Base-by-base conservation (phyloP, 2,329 filamentous ascomycete species). In the Pseudomassariella vexata region DNA sequence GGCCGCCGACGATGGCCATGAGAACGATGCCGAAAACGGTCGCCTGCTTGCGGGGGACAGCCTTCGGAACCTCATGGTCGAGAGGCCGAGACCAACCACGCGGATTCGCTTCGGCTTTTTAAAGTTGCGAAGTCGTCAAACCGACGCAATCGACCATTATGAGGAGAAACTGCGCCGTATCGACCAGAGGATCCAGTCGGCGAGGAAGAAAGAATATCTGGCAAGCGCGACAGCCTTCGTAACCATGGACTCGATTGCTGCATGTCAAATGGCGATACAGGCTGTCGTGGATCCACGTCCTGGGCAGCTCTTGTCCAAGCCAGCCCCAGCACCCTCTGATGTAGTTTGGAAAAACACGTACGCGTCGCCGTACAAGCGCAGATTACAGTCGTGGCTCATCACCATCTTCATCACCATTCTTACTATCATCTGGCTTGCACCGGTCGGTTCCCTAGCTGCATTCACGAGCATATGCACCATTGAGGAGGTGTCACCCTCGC, bases 291-390 rank as follows among this genome's bases (percentile, higher is more conserved):
- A 96, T 51, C 88, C 92, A 4, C 82, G 85, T 9, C 92, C 94
- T 0, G 81, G 89, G 36, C 82, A 85, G 38, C 71, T 98, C 5
- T 66, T 95, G 33, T 89, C 90, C 7, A 89, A 87, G 38, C 73
- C 84, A 18, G 89, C 90, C 3, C 92, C 92, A 0, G 80, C 90
- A 2, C 92, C 92, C 0, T 79, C 85, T 0, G 90, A 96, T 53
- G 80, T 98, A n/a, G 77, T 96, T 9, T 98, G 94, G 92, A 73
- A 72, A 41, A 95, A 96, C 51, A 96, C 88, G 0, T 98, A 98
- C 51, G 62, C 88, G 3, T 75, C 85, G 5, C 79, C 86, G 3
- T 70, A 75, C 8, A 71, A 76, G 40, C 80, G 92, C 10, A 83
- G 89, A 56, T 52, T 85, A 17, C 78, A 85, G 41, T 79, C 85